Evolutionary conservation across 2,329 filamentous ascomycete species (phyloP), one percentile per base, ranked within the genome.

Genomic region (Stagonosporopsis rhizophila): DNA sequence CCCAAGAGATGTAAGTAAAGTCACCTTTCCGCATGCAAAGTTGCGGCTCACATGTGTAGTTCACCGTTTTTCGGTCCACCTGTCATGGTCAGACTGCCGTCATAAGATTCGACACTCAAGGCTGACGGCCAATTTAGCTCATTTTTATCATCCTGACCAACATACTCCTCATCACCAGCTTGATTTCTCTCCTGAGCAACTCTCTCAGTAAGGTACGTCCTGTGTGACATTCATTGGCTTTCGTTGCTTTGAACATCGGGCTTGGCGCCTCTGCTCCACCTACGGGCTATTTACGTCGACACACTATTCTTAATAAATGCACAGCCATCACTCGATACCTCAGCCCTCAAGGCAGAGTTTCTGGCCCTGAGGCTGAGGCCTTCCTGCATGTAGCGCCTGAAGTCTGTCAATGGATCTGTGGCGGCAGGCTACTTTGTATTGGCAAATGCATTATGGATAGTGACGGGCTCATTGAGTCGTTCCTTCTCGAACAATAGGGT

Each of bases 121-220:
- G 64, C 74, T 76, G 64, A 77, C 59, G 25, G 14, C 37, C 17
- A 38, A 35, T 30, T 52, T 56, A 80, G 83, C 81, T 92, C 60
- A 81, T 92, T 44, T 94, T 94, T 75, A 85, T 94, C 60, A 89
- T 84, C 22, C 80, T 94, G 68, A 91, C 89, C 39, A 90, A 90
- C 55, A 91, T 94, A 65, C 80, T 95, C 7, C 82, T 95, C 28
- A 89, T 91, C 77, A 91, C 90, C 45, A 90, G 88, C 19, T 78
- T 93, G 61, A 92, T 91, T 34, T 89, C 88, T 81, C 87, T 92
- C 78, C 81, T 93, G 55, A 90, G 87, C 68, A 92, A 91, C 78
- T 90, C 86, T 71, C 88, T 92, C 52, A 81, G 79, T 66, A 84
- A 82, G 79, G 83, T 81, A 77, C 73, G 78, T 67, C 19, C 17